These are phyloP conservation scores for Phytophthora fragariaefolia DNA, from an alignment of 352 stramenopile genomes.

Conservation along the genomic window DNA sequence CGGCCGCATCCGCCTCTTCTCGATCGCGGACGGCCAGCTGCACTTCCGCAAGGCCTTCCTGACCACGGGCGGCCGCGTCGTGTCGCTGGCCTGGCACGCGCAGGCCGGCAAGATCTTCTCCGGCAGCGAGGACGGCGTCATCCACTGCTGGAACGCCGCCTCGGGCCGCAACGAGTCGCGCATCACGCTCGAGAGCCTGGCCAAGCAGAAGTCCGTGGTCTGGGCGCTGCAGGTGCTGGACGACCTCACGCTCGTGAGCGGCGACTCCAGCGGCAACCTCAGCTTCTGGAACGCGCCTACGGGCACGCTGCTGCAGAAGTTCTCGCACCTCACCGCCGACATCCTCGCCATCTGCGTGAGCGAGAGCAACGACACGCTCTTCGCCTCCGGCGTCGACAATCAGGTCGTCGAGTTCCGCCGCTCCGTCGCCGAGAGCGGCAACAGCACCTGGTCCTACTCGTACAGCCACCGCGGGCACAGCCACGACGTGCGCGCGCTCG, in stretches of 20 bases:
- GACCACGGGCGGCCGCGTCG: constrained; percentile 71
- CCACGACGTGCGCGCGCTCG: constrained; percentile 91
- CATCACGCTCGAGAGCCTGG: constrained; percentile 84
- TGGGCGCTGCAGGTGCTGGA: constrained; percentile 92
- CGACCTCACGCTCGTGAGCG: constrained; percentile 92
- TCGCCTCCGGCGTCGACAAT: constrained; percentile 94
- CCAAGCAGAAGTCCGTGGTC: constrained; percentile 83
- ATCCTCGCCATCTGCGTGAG: constrained; percentile 90
- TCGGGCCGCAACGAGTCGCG: constrained; percentile 82
- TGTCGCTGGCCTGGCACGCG: constrained; percentile 86
- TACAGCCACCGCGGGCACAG: constrained; percentile 92
- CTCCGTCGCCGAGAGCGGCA: constrained; percentile 40
- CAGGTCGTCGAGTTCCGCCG: constrained; percentile 90
- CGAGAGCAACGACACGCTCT: constrained; percentile 87
- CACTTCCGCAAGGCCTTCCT: constrained; percentile 89
- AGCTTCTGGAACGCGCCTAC: constrained; percentile 94
- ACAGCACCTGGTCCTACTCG: constrained; percentile 75
- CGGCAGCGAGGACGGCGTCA: constrained; percentile 84
- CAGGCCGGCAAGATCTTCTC: constrained; percentile 84
- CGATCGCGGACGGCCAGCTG: constrained; percentile 71
- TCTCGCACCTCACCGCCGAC: constrained; percentile 92
- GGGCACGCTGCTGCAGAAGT: constrained; percentile 92
- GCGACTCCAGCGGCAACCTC: constrained; percentile 92
- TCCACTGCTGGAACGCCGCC: constrained; percentile 87
- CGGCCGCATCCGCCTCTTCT: constrained; percentile 90